These are phyloP conservation scores for Claviceps paspali DNA, from an alignment of 2,329 filamentous ascomycete species.

Conservation along the genomic window DNA sequence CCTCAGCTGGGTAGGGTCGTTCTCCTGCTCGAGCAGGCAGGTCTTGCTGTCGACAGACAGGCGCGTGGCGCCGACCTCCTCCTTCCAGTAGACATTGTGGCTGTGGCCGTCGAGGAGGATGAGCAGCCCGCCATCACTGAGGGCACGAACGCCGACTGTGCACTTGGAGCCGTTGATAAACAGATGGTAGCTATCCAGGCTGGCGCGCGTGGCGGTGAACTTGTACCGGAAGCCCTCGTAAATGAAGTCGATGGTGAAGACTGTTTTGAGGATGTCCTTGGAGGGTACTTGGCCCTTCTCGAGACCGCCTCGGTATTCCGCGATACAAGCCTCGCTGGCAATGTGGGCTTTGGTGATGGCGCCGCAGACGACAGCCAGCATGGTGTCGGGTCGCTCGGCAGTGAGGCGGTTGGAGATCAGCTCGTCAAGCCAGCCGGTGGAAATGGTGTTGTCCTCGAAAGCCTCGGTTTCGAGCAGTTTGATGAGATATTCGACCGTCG, in stretches of 20 bases:
- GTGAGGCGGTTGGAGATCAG: slow-evolving; percentile 96
- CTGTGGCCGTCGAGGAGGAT: slow-evolving; percentile 82
- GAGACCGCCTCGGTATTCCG: slow-evolving; percentile 73
- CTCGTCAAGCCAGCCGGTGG: slow-evolving; percentile 96
- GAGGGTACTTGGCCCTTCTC: slow-evolving; percentile 96
- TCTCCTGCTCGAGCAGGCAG: slow-evolving; percentile 93
- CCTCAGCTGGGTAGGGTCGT: slow-evolving; percentile 91
- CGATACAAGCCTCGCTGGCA: slow-evolving; percentile 77
- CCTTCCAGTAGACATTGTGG: slow-evolving; percentile 99
- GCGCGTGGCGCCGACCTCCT: slow-evolving; percentile 90
- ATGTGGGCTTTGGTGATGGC: slow-evolving; percentile 90
- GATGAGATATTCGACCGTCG: slow-evolving; percentile 96
- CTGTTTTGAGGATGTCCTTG: slow-evolving; percentile 93
- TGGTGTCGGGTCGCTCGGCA: slow-evolving; percentile 84
- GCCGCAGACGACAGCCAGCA: slow-evolving; percentile 88
- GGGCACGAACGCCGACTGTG: slow-evolving; percentile 76
- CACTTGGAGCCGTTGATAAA: slow-evolving; percentile 99
- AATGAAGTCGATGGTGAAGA: slow-evolving; percentile 96
- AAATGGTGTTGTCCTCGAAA: slow-evolving; percentile 98
- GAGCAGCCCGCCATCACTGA: slow-evolving; percentile 86
- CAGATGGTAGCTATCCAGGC: slow-evolving; percentile 84
- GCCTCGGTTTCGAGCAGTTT: slow-evolving; percentile 96
- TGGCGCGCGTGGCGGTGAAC: slow-evolving; percentile 90
- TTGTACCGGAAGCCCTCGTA: slow-evolving; percentile 96
- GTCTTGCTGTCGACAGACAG: slow-evolving; percentile 97